A percentile compares a stretch with the other conserved stretches of the same genome.
phyloP scores from a whole-genome alignment of 202 grass and related monocot species.

The Dendrocalamus latiflorus region DNA sequence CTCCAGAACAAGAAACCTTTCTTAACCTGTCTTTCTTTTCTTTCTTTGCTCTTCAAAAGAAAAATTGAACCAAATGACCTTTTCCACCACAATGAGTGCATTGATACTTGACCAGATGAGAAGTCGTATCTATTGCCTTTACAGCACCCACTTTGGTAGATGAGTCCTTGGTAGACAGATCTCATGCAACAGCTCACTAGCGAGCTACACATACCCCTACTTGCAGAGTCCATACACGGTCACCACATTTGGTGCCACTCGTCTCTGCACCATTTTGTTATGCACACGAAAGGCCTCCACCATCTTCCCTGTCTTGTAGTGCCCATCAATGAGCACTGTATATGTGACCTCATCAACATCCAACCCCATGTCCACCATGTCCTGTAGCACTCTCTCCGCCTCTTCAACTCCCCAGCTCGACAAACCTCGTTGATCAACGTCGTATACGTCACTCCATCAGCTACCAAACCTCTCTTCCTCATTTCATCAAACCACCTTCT shows the following conservation, averaged over 20 bases:
- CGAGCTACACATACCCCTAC: constrained; percentile 55
- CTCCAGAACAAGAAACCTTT: no score
- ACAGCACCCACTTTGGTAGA: no score
- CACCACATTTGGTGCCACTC: constrained; percentile 75
- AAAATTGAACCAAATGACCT: no score
- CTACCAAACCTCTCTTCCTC: constrained; percentile 49
- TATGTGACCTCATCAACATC: constrained; percentile 68
- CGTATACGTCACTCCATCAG: constrained; percentile 69
- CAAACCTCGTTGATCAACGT: constrained; percentile 64
- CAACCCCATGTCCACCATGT: constrained; percentile 59
- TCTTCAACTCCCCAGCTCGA: constrained; percentile 54
- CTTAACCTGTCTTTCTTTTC: no score
- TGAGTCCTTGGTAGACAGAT: no score
- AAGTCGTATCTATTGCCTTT: no score
- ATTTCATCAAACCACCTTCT: constrained; percentile 69
- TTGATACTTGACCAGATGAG: no score
- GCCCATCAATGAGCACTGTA: constrained; percentile 77
- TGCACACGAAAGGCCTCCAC: constrained; percentile 68
- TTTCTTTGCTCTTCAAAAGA: no score
- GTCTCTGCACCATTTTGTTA: constrained; percentile 64
- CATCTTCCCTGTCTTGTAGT: constrained; percentile 74
- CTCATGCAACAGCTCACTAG: constrained; percentile 91
- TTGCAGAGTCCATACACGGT: constrained; percentile 90
- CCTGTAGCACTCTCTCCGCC: constrained; percentile 56
- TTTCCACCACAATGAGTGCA: no score